Evolutionary conservation across 257 asterid species (phyloP).

Genomic region (Vinca minor): DNA sequence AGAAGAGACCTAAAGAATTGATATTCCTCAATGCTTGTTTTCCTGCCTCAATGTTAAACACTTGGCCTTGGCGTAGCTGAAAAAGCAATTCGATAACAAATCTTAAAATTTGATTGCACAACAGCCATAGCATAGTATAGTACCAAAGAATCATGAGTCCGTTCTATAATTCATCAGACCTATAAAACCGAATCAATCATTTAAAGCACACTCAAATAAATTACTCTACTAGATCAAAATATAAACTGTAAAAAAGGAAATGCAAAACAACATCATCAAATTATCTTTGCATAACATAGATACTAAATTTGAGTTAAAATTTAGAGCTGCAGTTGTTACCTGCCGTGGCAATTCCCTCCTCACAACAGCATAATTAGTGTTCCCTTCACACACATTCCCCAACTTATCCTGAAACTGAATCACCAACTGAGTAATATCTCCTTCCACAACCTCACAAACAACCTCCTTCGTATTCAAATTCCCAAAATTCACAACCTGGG

Average conservation of each 20-base stretch:
- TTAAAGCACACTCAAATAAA: not conserved
- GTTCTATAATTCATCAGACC: not conserved
- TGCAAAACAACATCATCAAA: not conserved
- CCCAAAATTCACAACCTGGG: slow-evolving; percentile 93
- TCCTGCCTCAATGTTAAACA: slow-evolving; percentile 90
- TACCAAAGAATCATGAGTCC: not conserved
- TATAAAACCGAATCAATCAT: not conserved
- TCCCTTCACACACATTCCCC: slow-evolving; percentile 90
- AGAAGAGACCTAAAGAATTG: slow-evolving; percentile 79
- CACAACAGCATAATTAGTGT: slow-evolving; percentile 68
- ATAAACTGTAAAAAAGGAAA: not conserved
- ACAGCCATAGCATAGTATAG: not conserved
- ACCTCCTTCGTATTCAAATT: slow-evolving; percentile 87
- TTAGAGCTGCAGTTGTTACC: slow-evolving; percentile 31
- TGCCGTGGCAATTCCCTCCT: slow-evolving; percentile 78
- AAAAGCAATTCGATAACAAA: slow-evolving; percentile 15
- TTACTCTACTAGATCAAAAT: too few relatives aligned
- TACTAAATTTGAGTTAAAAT: not conserved
- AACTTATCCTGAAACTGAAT: too few relatives aligned
- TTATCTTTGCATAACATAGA: not conserved
- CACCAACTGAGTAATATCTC: too few relatives aligned
- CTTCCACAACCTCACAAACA: slow-evolving; percentile 98
- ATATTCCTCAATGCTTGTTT: slow-evolving; percentile 89
- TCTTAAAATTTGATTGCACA: slow-evolving; percentile 1
- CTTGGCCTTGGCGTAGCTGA: slow-evolving; percentile 86